phyloP scores from a whole-genome alignment of 1,284 basidiomycete genomes.

The Neolentinus lepideus region DNA sequence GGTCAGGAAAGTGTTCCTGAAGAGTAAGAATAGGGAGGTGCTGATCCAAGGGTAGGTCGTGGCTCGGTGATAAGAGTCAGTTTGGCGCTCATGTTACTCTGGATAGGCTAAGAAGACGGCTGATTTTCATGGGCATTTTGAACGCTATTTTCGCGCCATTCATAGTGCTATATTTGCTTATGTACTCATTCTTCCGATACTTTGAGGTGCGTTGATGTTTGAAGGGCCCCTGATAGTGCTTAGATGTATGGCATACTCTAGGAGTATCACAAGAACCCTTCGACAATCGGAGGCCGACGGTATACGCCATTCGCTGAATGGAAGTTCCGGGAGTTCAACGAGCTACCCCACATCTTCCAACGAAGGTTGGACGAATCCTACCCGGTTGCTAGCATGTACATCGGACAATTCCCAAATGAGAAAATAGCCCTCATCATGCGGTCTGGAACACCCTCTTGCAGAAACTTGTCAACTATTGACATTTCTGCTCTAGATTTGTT shows the following conservation, averaged over 20 bases:
- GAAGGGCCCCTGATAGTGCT: too few relatives aligned
- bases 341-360: constrained; percentile 89
- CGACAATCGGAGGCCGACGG: constrained; percentile 83
- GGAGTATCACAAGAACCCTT: constrained; percentile 99
- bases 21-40: constrained; percentile 69
- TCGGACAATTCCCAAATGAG: constrained; percentile 96
- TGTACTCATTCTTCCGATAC: constrained; percentile 99
- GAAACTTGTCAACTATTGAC: background rate
- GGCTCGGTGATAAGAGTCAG: background rate
- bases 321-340: constrained; percentile 99
- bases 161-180: constrained; percentile 92
- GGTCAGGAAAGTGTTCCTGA: constrained; percentile 87
- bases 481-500: constrained; percentile 60
- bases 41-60: constrained; percentile 77
- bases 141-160: constrained; percentile 96
- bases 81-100: background rate
- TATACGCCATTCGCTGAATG: constrained; percentile 95
- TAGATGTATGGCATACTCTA: constrained; percentile 22
- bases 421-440: constrained; percentile 85
- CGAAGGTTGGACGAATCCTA: constrained; percentile 85
- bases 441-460: constrained; percentile 33
- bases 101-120: constrained; percentile 70
- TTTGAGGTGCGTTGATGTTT: constrained; percentile 70
- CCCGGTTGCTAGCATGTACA: constrained; percentile 88
- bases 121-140: constrained; percentile 94